Conservation (phyloP, 768 basidiomycete genomes). For the Ephemerocybe angulata region DNA sequence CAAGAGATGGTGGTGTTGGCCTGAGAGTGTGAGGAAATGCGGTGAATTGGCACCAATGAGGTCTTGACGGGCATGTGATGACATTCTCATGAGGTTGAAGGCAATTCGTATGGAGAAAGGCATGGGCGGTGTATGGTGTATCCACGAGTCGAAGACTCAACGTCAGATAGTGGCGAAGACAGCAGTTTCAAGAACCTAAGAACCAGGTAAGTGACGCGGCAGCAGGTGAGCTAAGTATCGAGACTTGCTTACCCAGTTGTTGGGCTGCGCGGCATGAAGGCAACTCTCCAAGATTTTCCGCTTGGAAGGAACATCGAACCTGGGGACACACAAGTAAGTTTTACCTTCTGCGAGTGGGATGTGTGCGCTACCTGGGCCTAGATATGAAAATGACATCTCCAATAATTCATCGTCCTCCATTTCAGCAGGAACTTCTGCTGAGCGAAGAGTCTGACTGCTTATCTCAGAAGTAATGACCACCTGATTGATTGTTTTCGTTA, state of each 20-base stretch:
- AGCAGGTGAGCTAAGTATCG: neutral
- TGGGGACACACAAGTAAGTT: constrained; percentile 16
- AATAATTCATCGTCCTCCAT: constrained; percentile 4
- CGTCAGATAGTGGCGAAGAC: neutral
- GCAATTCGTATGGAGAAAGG: too few relatives aligned
- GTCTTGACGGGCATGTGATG: too few relatives aligned
- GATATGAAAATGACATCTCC: constrained; percentile 48
- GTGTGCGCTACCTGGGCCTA: constrained; percentile 53
- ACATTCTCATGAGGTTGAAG: too few relatives aligned
- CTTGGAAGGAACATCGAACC: constrained; percentile 37
- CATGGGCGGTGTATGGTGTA: too few relatives aligned
- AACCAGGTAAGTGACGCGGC: too few relatives aligned
- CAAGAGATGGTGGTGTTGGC: too few relatives aligned
- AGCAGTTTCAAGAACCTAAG: constrained; percentile 12
- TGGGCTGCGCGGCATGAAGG: constrained; percentile 32
- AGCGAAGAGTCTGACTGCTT: neutral
- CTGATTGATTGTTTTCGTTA: too few relatives aligned
- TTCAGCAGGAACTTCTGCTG: neutral
- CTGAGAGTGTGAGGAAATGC: too few relatives aligned
- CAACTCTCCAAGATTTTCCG: constrained; percentile 34
- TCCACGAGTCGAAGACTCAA: too few relatives aligned
- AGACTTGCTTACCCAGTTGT: constrained; percentile 30
- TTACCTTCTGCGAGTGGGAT: too few relatives aligned
- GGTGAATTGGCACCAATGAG: too few relatives aligned
- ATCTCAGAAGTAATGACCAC: constrained; percentile 8